Conservation (phyloP, 2,329 filamentous ascomycete species). For the Exophiala calicioides region DNA sequence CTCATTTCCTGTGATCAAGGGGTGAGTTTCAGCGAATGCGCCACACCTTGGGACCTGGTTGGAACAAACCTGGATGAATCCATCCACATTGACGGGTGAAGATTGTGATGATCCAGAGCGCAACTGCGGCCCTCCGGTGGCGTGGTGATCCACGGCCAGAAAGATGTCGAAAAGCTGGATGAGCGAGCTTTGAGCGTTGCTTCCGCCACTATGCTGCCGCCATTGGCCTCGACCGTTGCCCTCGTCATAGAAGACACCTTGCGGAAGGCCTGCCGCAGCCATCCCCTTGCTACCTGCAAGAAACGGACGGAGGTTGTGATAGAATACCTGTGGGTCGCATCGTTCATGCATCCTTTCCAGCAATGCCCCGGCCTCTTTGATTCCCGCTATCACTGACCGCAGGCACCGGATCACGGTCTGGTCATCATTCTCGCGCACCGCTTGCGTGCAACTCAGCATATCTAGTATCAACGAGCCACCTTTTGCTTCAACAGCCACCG, state of each 20-base stretch:
- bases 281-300: constrained; percentile 58
- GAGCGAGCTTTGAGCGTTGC: constrained; percentile 57
- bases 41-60: too few species aligned
- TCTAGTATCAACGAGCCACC: constrained; percentile 49
- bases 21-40: background rate
- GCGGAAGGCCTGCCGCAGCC: constrained; percentile 52
- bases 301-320: constrained; percentile 54
- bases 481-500: constrained; percentile 54
- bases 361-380: constrained; percentile 45
- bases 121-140: constrained; percentile 38
- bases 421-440: constrained; percentile 42
- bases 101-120: constrained; percentile 23
- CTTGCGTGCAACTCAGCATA: constrained; percentile 51
- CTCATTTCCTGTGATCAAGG: constrained; percentile 49
- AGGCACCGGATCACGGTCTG: constrained; percentile 43
- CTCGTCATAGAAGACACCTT: constrained; percentile 55
- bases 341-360: constrained; percentile 55
- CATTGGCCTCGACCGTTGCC: constrained; percentile 51
- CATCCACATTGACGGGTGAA: constrained; percentile 22
- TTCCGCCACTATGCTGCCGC: constrained; percentile 55
- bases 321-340: constrained; percentile 52
- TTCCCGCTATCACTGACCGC: constrained; percentile 42
- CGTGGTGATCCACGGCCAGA: constrained; percentile 52
- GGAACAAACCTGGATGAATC: constrained; percentile 37
- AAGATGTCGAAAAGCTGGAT: constrained; percentile 58